Percentiles rank a stretch among this genome's conserved stretches.
Conservation (phyloP, 257 asterid species). For the Nicotiana tabacum region DNA sequence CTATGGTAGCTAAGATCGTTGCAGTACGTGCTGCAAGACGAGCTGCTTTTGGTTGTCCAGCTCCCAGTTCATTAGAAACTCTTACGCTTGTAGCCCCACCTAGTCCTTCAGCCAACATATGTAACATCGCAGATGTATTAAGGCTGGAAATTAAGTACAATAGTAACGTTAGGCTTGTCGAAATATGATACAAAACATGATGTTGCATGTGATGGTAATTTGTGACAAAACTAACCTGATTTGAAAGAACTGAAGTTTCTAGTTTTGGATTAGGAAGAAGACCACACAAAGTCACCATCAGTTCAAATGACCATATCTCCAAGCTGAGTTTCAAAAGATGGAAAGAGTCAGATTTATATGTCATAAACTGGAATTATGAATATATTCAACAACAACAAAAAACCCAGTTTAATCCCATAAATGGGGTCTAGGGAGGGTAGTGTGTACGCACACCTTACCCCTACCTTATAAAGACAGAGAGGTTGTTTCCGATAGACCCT, state of each 20-base stretch:
- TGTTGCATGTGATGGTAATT: neutral
- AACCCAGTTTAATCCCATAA: no score
- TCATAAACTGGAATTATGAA: no score
- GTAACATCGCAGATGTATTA: constrained; percentile 50
- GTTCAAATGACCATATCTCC: constrained; percentile 74
- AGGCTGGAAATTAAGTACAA: constrained; percentile 27
- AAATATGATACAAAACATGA: neutral
- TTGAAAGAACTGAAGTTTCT: constrained; percentile 76
- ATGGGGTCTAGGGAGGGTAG: no score
- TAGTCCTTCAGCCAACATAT: constrained; percentile 73
- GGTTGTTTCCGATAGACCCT: no score
- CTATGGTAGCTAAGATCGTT: constrained; percentile 39
- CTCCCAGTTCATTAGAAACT: constrained; percentile 68
- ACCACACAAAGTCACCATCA: constrained; percentile 63
- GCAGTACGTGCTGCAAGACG: constrained; percentile 51
- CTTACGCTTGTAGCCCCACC: constrained; percentile 60
- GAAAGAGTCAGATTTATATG: neutral
- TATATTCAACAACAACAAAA: no score
- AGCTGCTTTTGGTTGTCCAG: constrained; percentile 46
- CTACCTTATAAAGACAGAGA: no score
- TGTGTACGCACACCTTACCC: no score
- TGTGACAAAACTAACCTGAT: constrained; percentile 30
- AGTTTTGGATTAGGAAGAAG: constrained; percentile 63
- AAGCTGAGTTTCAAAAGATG: constrained; percentile 26
- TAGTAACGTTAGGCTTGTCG: neutral